Evolutionary conservation across 331 rosid species (phyloP).

Genomic region (Pyrus hybrid): DNA sequence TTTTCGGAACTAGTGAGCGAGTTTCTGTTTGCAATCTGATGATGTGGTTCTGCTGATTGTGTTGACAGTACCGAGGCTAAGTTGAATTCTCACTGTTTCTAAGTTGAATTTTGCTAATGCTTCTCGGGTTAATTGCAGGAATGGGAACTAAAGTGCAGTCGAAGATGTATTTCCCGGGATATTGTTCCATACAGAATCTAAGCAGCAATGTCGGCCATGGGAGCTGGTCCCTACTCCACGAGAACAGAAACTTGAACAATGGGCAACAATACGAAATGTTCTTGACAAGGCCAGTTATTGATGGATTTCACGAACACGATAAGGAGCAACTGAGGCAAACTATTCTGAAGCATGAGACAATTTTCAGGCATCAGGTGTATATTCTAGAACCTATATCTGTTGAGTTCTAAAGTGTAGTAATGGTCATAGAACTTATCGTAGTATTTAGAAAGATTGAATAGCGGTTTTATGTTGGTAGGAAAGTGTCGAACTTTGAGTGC

Average conservation of each 20-base stretch:
- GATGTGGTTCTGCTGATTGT: neutral
- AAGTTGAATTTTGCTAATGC: neutral
- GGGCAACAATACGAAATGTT: constrained; percentile 22
- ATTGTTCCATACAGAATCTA: too few species aligned
- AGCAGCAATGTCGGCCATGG: constrained; percentile 17
- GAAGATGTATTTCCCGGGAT: constrained; percentile 37
- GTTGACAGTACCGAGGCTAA: neutral
- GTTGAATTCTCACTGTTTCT: neutral
- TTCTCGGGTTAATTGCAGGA: constrained; percentile 16
- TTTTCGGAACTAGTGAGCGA: neutral
- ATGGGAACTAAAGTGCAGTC: constrained; percentile 50
- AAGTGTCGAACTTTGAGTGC: neutral
- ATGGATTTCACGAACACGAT: constrained; percentile 19
- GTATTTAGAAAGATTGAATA: neutral
- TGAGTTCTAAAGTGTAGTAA: neutral
- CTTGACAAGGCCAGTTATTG: constrained; percentile 1
- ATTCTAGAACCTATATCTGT: neutral
- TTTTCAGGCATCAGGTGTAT: constrained; percentile 41
- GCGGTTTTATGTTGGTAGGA: neutral
- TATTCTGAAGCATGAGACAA: constrained; percentile 41
- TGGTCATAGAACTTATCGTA: neutral
- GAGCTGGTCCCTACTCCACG: constrained; percentile 26
- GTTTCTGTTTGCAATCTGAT: neutral
- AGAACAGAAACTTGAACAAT: constrained; percentile 15
- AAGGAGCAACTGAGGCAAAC: constrained; percentile 34